Evolutionary conservation across 2,329 filamentous ascomycete species (phyloP), one percentile per base, ranked within the genome.

Genomic region (Nothophaeocryptopus gaeumannii): DNA sequence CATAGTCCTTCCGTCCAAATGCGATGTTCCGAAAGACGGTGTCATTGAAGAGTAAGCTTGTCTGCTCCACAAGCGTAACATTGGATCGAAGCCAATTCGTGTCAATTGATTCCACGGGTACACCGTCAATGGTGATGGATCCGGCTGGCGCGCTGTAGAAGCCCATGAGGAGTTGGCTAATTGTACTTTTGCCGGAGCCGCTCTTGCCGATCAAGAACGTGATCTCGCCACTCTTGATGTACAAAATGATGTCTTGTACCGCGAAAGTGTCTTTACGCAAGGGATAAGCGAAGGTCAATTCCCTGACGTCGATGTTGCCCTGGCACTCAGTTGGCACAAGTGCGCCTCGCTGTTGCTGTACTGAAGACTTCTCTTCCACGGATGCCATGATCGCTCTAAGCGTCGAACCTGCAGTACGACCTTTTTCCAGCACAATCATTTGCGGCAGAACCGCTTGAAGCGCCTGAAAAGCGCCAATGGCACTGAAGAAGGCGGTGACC

Each of bases 121-220:
- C 66, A 0, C 80, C 83, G 61, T 95, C 89, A 8, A 97, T 72
- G 0, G 78, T 65, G 12, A 96, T 83, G 0, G 79, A 68, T 0
- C 91, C 92, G 0, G 72, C 72, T 0, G 72, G 68, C 0, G 88
- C 81, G 5, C 80, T 74, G 63, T 96, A 96, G 59, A 95, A 87
- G 10, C 84, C 81, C 43, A 90, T 76, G 0, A 97, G 75, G 0
- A 97, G 76, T 63, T 89, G 89, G 1, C 86, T 84, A 1, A 97
- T 64, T 0, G 92, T 97, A 59, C 89, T 96, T 68, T 97, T 97
- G 0, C 92, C 92, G 2, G 89, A 96, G 0, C 93, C 93, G 62
- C 89, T 96, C 61, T 79, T 80, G 0, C 92, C 93, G 42, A 96
- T 81, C 2, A 97, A 76, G 62, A 93, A 96, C 0, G 84, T 89